phyloP scores from a whole-genome alignment of 148 eudicot genomes.

The Hydrangea macrophylla region DNA sequence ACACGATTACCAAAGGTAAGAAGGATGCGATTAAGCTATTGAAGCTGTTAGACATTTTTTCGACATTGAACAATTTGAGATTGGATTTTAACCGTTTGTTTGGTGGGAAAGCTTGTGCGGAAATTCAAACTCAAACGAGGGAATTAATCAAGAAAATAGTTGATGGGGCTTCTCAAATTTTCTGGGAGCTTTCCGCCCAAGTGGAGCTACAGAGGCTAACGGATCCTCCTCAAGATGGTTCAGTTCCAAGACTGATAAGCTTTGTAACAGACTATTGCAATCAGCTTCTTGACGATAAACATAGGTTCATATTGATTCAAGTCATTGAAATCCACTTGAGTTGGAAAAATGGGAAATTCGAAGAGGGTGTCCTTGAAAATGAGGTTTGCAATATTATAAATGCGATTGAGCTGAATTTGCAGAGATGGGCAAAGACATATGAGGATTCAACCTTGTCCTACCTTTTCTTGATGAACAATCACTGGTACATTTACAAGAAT shows the following conservation, averaged over 20 bases:
- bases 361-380: conserved; percentile 28
- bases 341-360: conserved; percentile 40
- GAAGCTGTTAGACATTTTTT: conserved; percentile 65
- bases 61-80: conserved; percentile 48
- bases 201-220: conserved; percentile 55
- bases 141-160: conserved; percentile 67
- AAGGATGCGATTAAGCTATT: conserved; percentile 90
- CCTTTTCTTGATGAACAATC: conserved; percentile 83
- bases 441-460: conserved; percentile 42
- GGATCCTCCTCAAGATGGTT: conserved; percentile 51
- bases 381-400: conserved; percentile 53
- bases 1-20: conserved; percentile 52
- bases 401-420: conserved; percentile 58
- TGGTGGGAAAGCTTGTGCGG: conserved; percentile 47
- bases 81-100: conserved; percentile 68
- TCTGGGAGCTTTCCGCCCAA: conserved; percentile 64
- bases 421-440: conserved; percentile 62
- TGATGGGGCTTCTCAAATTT: conserved; percentile 58
- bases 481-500: conserved; percentile 46
- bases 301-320: conserved; percentile 40
- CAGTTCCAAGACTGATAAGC: conserved; percentile 60
- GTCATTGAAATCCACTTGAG: conserved; percentile 57
- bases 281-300: conserved; percentile 58
- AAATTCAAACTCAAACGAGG: conserved; percentile 58
- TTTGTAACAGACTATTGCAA: conserved; percentile 66